Percentiles rank a stretch among this genome's conserved stretches.
These are phyloP conservation scores for Lentinula sp. DNA, from an alignment of 768 basidiomycete genomes.

Conservation along the genomic window DNA sequence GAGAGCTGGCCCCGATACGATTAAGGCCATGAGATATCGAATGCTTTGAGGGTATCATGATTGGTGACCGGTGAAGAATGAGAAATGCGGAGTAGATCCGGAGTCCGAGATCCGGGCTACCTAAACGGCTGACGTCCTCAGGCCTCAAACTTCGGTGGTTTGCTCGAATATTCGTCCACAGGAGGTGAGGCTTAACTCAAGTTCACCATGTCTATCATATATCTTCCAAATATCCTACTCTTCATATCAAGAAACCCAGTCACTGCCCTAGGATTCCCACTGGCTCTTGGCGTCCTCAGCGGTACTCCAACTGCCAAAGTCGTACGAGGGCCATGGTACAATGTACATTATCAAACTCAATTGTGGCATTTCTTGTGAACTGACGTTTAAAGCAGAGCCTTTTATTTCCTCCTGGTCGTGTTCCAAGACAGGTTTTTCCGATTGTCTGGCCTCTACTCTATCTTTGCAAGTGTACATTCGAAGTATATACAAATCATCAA, in stretches of 20 bases:
- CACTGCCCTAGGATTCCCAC: constrained; percentile 52
- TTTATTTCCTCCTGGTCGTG: constrained; percentile 42
- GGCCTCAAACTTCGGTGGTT: too few relatives aligned
- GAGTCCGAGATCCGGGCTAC: too few relatives aligned
- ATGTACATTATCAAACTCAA: constrained; percentile 26
- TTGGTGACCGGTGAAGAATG: not conserved
- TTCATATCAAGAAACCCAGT: constrained; percentile 51
- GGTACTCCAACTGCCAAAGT: constrained; percentile 42
- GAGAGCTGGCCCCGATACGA: not conserved
- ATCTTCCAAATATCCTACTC: constrained; percentile 46
- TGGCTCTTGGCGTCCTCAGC: constrained; percentile 48
- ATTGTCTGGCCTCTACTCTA: constrained; percentile 53
- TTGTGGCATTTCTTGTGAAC: not conserved
- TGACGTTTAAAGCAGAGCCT: constrained; percentile 29
- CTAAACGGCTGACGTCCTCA: too few relatives aligned
- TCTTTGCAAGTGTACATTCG: constrained; percentile 19
- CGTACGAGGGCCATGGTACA: constrained; percentile 52
- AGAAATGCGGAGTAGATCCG: not conserved
- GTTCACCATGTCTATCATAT: constrained; percentile 26
- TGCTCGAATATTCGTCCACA: too few relatives aligned
- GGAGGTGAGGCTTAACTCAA: too few relatives aligned
- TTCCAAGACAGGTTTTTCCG: constrained; percentile 49
- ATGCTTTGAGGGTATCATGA: not conserved
- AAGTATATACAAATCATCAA: constrained; percentile 3
- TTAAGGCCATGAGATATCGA: not conserved